Percentiles rank a stretch among this genome's conserved stretches.
Evolutionary conservation across 192 early-diverging fungal genomes (phyloP).

Genomic region (Coemansia sp.): DNA sequence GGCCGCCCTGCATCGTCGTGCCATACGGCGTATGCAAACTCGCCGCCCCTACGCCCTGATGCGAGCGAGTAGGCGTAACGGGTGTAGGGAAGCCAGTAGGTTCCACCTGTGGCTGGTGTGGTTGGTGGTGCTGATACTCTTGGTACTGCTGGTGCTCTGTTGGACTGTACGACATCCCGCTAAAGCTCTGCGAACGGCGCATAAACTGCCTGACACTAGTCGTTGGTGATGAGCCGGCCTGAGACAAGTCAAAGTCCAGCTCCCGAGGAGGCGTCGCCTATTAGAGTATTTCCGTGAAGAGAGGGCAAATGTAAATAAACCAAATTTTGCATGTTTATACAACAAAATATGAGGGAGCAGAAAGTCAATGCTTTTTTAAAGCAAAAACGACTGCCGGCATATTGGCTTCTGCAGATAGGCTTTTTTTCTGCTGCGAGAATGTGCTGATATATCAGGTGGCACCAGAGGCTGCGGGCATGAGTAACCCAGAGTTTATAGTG

Average conservation of each 20-base stretch:
- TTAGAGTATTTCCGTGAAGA: not conserved
- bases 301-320: not conserved
- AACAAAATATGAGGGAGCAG: not conserved
- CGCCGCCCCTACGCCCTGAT: not conserved
- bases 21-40: not conserved
- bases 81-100: not conserved
- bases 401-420: not conserved
- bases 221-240: not conserved
- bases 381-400: not conserved
- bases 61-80: not conserved
- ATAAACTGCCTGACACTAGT: conserved; percentile 3
- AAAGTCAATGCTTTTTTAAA: not conserved
- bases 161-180: conserved; percentile 1
- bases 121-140: not conserved
- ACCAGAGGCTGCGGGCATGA: not conserved
- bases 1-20: not conserved
- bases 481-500: not conserved
- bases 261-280: not conserved
- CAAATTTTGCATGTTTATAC: not conserved
- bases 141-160: not conserved
- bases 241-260: conserved; percentile 10
- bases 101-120: not conserved
- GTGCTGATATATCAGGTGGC: not conserved
- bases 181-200: conserved; percentile 24
- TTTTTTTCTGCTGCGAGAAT: not conserved